Base-by-base conservation (phyloP, 2,329 filamentous ascomycete genomes). In the Cryphonectria japonica region DNA sequence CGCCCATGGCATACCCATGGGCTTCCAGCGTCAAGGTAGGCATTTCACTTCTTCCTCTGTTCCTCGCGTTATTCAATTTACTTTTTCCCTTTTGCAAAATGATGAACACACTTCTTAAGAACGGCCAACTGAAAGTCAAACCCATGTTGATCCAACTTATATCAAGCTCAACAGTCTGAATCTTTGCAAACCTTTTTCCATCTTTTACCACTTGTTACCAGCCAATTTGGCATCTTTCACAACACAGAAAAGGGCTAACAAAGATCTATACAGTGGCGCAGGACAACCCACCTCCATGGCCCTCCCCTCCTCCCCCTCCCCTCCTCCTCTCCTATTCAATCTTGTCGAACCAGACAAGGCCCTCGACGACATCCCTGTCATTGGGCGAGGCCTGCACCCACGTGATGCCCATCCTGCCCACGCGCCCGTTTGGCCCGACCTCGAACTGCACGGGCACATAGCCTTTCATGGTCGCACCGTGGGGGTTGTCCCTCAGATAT, bases 111-210 rank as follows among this genome's bases (percentile, higher is more conserved):
- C 29, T 69, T 72, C 69, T 75, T 75, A 75, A 75, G 74, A 75
- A 75, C 74, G 74, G 74, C 74, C 73, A 75, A 74, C 74, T 75
- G 74, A 75, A 75, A 73, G 66, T 73, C 72, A 73, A 73, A 73
- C 72, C 72, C 74, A 74, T 75, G 74, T 75, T 75, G 74, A 75
- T 72, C 39, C 68, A 72, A 76, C 82, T 83, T 80, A 79, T 81
- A 85, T 87, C 87, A 89, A 89, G 86, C 87, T 89, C 86, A 88
- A 88, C 85, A 88, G 85, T 89, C 86, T 89, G 87, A 89, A 71
- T 71, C 70, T 50, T 66, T 57, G 67, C 57, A 61, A 61, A 34
- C 69, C 29, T 60, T 64, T 29, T 54, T 62, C 57, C 8, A 26
- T 34, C 43, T 16, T 41, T 19, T 68, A 43, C 16, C 62, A 41